Base-by-base conservation (phyloP, 108 stramenopile species). In the Nitzschia sp. region DNA sequence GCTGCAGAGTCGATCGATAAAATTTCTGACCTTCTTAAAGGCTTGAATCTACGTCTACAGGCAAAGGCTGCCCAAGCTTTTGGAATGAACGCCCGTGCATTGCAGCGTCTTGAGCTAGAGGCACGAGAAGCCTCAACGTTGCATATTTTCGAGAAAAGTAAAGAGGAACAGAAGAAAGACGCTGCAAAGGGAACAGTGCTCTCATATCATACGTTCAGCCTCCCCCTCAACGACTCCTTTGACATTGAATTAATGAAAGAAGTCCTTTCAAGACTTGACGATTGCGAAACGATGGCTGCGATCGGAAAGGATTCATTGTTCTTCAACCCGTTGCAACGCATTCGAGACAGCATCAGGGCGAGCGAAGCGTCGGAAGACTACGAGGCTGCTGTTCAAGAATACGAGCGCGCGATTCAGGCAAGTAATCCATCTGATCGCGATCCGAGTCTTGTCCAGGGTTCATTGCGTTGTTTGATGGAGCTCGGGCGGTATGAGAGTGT, bases 401-500 rank as follows among this genome's bases (percentile, higher is more conserved):
- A 89, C 59, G 95, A 96, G 54, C 82, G 85, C 45, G 82, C 88
- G 3, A 60, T 87, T 1, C 86, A 84, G 30, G 53, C 53, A 24
- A 61, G 65, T 61, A 62, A 59, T 11, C 2, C 30, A 15, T 30
- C 25, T 6, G 61, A 68, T 17, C 66, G 30, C 48, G 71, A 72
- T 29, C 1, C 17, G 17, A 24, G 54, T 45, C 60, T 86, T 6
- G 82, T 87, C 46, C 77, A 64, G 55, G 93, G 91, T 8, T 54
- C 81, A 34, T 74, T 96, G 53, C 54, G 76, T 8, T 92, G 86
- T 38, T 77, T 92, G 24, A 65, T 96, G 42, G 81, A 93, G 58
- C 76, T 93, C 23, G 93, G 95, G 4, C 92, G 91, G 17, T 76
- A 84, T 33, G 95, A 94, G 54, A 90, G 87, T 75, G 93, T 88